A percentile compares a stretch with the other conserved stretches of the same genome.
Conservation (phyloP, 768 basidiomycete species). For the Russula earlei region DNA sequence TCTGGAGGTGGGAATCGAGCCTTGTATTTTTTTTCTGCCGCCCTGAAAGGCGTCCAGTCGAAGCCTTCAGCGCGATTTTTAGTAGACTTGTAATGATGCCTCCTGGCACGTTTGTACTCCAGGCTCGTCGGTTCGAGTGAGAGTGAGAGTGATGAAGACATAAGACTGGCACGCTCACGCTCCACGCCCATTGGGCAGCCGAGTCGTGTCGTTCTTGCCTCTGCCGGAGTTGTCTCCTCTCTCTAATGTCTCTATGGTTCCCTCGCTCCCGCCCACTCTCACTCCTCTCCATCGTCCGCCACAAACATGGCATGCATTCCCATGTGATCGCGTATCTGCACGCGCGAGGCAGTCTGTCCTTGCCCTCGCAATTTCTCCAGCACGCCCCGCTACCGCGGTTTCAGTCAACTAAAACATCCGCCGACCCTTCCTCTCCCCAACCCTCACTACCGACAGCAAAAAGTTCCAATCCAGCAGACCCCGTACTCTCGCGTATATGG, state of each 20-base stretch:
- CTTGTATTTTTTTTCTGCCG: constrained; percentile 74
- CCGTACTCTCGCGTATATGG: constrained; percentile 63
- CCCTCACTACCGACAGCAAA: constrained; percentile 17
- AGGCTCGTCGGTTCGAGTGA: constrained; percentile 37
- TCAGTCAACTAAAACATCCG: constrained; percentile 29
- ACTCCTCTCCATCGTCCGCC: constrained; percentile 30
- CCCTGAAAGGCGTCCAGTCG: constrained; percentile 67
- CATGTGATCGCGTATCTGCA: constrained; percentile 13
- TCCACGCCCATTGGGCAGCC: too few relatives aligned
- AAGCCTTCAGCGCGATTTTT: constrained; percentile 38
- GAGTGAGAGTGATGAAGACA: too few relatives aligned
- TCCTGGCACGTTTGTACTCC: constrained; percentile 51
- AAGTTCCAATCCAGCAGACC: constrained; percentile 34
- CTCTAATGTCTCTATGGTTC: constrained; percentile 67
- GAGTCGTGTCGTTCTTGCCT: too few relatives aligned
- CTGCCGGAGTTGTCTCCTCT: neutral
- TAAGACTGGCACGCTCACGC: too few relatives aligned
- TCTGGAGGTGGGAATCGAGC: constrained; percentile 70
- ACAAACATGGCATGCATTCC: constrained; percentile 17
- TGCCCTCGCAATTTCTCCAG: constrained; percentile 13
- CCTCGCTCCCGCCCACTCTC: constrained; percentile 44
- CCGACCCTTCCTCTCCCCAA: constrained; percentile 33
- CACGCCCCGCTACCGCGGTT: neutral
- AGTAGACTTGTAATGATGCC: constrained; percentile 51
- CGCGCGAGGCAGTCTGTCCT: constrained; percentile 13